Evolutionary conservation across 2,329 filamentous ascomycete species (phyloP).

Genomic region (Chaetomiaceae sp.): DNA sequence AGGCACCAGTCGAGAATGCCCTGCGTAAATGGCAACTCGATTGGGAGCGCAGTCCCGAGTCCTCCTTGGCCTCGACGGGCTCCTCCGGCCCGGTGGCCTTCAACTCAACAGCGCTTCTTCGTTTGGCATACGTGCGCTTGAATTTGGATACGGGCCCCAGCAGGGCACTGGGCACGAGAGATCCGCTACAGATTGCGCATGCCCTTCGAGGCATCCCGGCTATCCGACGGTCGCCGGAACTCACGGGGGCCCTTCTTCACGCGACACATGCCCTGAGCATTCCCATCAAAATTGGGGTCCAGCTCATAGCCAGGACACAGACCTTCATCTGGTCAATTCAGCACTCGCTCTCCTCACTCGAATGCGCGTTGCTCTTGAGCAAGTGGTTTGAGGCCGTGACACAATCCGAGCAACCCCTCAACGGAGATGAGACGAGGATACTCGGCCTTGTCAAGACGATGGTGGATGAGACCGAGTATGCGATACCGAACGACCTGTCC

Average conservation of each 20-base stretch:
- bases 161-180: constrained; percentile 43
- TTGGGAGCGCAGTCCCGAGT: constrained; percentile 50
- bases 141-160: constrained; percentile 42
- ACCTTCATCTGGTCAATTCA: constrained; percentile 54
- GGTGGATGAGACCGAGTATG: constrained; percentile 21
- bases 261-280: constrained; percentile 52
- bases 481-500: background rate
- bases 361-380: constrained; percentile 45
- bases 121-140: constrained; percentile 30
- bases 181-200: constrained; percentile 42
- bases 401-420: background rate
- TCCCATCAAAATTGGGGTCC: constrained; percentile 48
- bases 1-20: constrained; percentile 42
- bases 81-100: constrained; percentile 50
- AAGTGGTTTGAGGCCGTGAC: constrained; percentile 37
- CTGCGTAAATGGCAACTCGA: constrained; percentile 47
- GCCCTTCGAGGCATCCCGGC: constrained; percentile 40
- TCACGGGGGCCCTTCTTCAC: constrained; percentile 48
- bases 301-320: constrained; percentile 49
- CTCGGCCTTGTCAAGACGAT: constrained; percentile 17
- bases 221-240: constrained; percentile 39
- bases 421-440: constrained; percentile 11
- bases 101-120: constrained; percentile 36
- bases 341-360: constrained; percentile 49
- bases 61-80: constrained; percentile 49